Conservation (phyloP, 2,329 filamentous ascomycete species). For the Fusarium newnesense region DNA sequence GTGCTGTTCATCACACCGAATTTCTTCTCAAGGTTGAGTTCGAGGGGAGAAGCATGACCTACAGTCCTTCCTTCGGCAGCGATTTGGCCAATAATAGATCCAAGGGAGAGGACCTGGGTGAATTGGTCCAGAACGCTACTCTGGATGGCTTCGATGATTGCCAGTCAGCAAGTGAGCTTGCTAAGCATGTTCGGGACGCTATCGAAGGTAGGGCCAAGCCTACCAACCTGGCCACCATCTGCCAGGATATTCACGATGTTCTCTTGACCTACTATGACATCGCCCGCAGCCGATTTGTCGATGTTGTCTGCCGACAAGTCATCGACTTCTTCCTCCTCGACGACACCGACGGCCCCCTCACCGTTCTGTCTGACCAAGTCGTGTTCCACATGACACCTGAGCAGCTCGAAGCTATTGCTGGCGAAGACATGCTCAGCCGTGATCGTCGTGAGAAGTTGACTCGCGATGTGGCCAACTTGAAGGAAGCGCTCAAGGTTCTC, state of each 20-base stretch:
- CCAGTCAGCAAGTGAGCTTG: not conserved
- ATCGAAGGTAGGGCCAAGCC: not conserved
- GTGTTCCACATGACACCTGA: constrained; percentile 59
- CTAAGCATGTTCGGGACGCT: not conserved
- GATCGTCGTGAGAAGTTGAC: constrained; percentile 55
- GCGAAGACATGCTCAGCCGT: constrained; percentile 60
- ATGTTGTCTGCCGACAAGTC: constrained; percentile 69
- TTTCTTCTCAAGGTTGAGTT: constrained; percentile 58
- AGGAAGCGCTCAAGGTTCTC: constrained; percentile 48
- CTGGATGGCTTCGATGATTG: not conserved
- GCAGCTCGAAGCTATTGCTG: constrained; percentile 66
- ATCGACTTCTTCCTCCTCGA: constrained; percentile 64
- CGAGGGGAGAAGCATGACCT: constrained; percentile 38
- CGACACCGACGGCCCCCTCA: constrained; percentile 61
- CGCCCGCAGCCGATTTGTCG: constrained; percentile 69
- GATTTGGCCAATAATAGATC: not conserved
- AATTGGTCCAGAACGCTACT: not conserved
- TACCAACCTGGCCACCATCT: constrained; percentile 47
- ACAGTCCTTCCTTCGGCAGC: constrained; percentile 15
- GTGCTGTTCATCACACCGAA: constrained; percentile 58
- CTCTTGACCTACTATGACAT: constrained; percentile 71
- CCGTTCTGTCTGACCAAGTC: constrained; percentile 61
- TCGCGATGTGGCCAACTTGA: constrained; percentile 58
- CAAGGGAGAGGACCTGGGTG: not conserved
- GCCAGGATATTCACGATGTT: constrained; percentile 68